A percentile compares a stretch with the other conserved stretches of the same genome.
Conservation (phyloP, 2,329 filamentous ascomycete genomes). For the Hypoxylon sp. region DNA sequence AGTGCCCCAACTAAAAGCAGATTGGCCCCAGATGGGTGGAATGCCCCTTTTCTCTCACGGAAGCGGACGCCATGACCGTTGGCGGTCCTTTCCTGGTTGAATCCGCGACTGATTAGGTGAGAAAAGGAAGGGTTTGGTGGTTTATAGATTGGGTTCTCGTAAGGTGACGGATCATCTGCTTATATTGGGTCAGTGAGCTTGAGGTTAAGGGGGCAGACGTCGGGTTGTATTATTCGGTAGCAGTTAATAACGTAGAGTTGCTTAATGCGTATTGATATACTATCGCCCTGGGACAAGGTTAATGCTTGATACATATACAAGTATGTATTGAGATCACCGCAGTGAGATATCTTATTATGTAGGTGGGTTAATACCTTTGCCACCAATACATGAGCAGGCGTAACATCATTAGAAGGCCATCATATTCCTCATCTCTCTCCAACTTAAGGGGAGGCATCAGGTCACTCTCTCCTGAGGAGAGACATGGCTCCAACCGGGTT, state of each 20-base stretch:
- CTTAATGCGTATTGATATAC: conserved; percentile 25
- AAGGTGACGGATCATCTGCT: background rate
- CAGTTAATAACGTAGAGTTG: conserved; percentile 13
- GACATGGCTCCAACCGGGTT: background rate
- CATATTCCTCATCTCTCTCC: background rate
- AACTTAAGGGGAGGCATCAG: too few species aligned
- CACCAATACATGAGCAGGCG: conserved; percentile 8
- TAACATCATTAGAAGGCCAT: background rate
- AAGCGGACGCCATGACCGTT: background rate
- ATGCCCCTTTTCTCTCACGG: conserved; percentile 10
- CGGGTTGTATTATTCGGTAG: background rate
- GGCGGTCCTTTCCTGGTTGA: background rate
- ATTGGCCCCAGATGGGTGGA: conserved; percentile 31
- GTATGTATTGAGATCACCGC: conserved; percentile 1
- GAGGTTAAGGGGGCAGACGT: background rate
- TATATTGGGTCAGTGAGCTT: background rate
- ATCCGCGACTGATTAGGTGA: background rate
- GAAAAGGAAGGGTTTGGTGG: background rate
- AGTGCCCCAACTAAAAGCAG: conserved; percentile 35
- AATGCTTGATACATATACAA: background rate
- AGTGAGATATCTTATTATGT: conserved; percentile 17
- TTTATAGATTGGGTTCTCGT: background rate
- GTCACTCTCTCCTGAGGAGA: background rate
- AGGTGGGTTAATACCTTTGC: background rate
- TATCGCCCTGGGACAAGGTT: background rate